Evolutionary conservation across 306 rosid genomes (phyloP), one percentile per base, ranked within the genome.

Genomic region (Lathyrus oleraceus): DNA sequence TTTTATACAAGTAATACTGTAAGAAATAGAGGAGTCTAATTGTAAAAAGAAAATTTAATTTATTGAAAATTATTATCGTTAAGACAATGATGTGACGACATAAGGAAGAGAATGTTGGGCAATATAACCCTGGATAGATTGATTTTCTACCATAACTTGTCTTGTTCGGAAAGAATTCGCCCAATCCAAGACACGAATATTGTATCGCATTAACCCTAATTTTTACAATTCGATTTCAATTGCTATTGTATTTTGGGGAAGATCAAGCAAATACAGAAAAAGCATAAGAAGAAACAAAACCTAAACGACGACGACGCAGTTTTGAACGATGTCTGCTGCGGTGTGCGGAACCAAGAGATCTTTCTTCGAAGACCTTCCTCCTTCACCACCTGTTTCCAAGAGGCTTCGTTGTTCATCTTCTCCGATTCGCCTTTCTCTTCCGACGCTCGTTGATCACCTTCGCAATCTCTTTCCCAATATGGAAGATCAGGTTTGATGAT

Each of bases 341-440:
- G 98, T 93, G 90, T 88, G 98, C 72, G 97, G 98, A 79, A 90
- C 86, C 89, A 93, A 93, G 89, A 85, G 98, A 89, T 88, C 98
- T 73, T 93, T 93, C 79, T 93, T 90, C 67, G 98, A 93, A 84
- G 98, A 93, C 73, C 90, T 90, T 78, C 96, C 94, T 65, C 87
- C 97, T 48, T 88, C 97, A 32, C 88, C 98, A 13, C 94, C 96
- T 2, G 79, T 93, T 5, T 64, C 96, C 44, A 90, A 93, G 92
- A 86, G 96, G 83, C 84, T 85, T 36, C 98, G 98, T 56, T 90
- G 96, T 67, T 87, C 96, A 2, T 81, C 98, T 27, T 88, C 96
- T 10, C 98, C 98, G 3, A 80, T 81, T 78, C 85, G 87, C 5
- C 74, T 82, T 23, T 71, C 91, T 15, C 60, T 86, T 1, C 87